Conservation (phyloP, 495 filamentous ascomycete genomes). For the Penicillium odoratum region DNA sequence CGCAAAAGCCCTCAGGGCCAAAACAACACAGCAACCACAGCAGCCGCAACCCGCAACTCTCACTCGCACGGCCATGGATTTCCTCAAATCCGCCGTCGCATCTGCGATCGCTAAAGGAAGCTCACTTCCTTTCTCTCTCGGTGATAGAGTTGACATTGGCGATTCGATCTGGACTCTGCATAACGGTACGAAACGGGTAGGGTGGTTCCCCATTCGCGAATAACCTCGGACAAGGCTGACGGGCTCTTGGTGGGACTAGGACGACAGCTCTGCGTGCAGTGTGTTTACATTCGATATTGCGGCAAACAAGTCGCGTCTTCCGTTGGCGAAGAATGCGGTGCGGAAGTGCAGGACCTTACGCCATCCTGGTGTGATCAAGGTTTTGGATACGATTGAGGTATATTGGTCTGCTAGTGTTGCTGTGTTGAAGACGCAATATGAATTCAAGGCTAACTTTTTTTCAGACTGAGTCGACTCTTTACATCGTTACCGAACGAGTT, state of each 20-base stretch:
- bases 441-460: not conserved
- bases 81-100: slow-evolving; percentile 94
- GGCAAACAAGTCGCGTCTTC: slow-evolving; percentile 73
- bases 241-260: slow-evolving; percentile 49
- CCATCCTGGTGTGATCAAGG: slow-evolving; percentile 91
- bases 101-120: slow-evolving; percentile 95
- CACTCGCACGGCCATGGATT: slow-evolving; percentile 67
- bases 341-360: slow-evolving; percentile 88
- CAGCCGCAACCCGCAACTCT: not conserved
- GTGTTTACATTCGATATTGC: slow-evolving; percentile 92
- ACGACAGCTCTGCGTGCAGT: slow-evolving; percentile 90
- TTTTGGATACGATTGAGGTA: slow-evolving; percentile 93
- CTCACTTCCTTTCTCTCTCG: slow-evolving; percentile 86
- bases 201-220: slow-evolving; percentile 26
- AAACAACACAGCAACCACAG: slow-evolving; percentile 3
- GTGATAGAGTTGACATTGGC: slow-evolving; percentile 84
- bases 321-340: slow-evolving; percentile 87
- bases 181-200: slow-evolving; percentile 87
- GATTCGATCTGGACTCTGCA: slow-evolving; percentile 89
- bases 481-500: slow-evolving; percentile 91
- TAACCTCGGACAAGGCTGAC: slow-evolving; percentile 3
- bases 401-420: not conserved
- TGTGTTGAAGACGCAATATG: not conserved
- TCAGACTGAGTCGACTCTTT: slow-evolving; percentile 87
- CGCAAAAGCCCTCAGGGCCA: not conserved